phyloP scores from a whole-genome alignment of 148 eudicot species.

The Rhododendron henanense region DNA sequence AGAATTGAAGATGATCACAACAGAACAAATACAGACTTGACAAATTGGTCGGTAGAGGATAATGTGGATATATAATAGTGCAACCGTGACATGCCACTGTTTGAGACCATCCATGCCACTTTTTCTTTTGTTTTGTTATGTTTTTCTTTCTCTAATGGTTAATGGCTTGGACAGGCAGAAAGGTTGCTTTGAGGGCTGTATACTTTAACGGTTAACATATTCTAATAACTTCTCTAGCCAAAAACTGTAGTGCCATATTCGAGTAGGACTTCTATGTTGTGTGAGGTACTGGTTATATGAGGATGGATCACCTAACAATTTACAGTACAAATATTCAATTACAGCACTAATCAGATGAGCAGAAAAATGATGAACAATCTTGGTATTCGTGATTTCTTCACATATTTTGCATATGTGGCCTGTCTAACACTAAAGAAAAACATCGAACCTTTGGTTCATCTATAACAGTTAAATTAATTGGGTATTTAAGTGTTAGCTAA shows the following conservation, averaged over 20 bases:
- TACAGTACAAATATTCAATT: no score
- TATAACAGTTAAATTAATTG: neutral
- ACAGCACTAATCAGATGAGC: neutral
- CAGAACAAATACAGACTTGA: constrained; percentile 1
- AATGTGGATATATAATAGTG: neutral
- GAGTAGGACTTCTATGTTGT: no score
- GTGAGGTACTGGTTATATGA: no score
- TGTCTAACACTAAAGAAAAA: neutral
- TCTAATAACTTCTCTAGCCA: no score
- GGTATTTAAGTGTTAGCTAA: neutral
- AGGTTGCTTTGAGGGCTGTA: neutral
- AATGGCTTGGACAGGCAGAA: no score
- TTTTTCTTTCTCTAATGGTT: no score
- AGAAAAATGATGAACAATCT: neutral
- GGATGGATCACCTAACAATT: no score
- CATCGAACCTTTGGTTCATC: neutral
- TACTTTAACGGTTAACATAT: neutral
- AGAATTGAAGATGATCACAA: constrained; percentile 5
- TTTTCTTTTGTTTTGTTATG: neutral
- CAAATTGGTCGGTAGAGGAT: neutral
- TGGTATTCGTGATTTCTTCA: neutral
- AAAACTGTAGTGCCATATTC: no score
- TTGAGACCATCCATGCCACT: neutral
- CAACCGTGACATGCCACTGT: neutral
- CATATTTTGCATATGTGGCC: neutral